A percentile compares a stretch with the other conserved stretches of the same genome.
Evolutionary conservation across 78 protist species (phyloP).

Genomic region (Dictyostelium capitatum): DNA sequence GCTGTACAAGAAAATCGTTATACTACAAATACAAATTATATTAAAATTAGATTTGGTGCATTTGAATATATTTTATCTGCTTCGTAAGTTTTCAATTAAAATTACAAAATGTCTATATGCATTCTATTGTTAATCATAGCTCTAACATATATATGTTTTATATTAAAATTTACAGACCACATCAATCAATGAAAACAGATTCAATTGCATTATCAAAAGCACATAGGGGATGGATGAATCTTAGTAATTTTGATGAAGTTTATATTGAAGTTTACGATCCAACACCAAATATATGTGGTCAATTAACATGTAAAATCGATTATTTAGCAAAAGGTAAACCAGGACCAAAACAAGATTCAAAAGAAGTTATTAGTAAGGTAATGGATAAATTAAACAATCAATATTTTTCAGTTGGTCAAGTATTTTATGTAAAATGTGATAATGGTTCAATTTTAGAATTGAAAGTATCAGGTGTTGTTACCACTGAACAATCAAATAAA

Average conservation of each 20-base stretch:
- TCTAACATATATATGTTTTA: neutral
- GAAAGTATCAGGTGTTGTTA: neutral
- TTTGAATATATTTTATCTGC: constrained; percentile 5
- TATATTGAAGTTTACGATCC: constrained; percentile 31
- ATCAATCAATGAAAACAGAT: neutral
- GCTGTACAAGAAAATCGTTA: neutral
- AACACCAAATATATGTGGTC: constrained; percentile 6
- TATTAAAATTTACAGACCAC: neutral
- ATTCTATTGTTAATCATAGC: too few species aligned
- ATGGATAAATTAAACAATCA: constrained; percentile 5
- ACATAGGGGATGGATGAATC: constrained; percentile 39
- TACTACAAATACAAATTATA: constrained; percentile 21
- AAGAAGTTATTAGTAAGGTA: neutral
- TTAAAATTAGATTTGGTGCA: constrained; percentile 1
- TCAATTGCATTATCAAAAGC: constrained; percentile 57
- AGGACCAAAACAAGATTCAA: constrained; percentile 24
- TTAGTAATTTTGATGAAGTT: constrained; percentile 18
- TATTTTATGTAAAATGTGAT: neutral
- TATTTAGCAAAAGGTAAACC: constrained; percentile 2
- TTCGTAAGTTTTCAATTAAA: constrained; percentile 2
- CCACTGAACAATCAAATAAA: neutral
- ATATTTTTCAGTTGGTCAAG: constrained; percentile 27
- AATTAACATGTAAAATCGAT: constrained; percentile 49
- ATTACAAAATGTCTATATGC: neutral
- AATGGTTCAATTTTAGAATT: neutral